Conservation (phyloP, 148 eudicot genomes). For the Arbutus unedo region DNA sequence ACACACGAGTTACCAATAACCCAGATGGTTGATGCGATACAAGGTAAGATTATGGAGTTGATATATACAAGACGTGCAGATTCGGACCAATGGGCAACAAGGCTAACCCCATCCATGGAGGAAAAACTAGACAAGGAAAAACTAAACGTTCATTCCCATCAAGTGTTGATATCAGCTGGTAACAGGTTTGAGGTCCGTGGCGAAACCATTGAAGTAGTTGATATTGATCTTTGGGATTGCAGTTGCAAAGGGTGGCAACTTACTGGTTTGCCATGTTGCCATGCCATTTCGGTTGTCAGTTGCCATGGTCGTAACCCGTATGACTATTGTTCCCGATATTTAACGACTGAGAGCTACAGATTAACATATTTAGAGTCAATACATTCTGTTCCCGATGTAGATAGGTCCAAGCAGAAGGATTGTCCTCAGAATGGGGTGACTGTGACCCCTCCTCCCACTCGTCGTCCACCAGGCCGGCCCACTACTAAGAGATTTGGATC, state of each 20-base stretch:
- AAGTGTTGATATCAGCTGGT: conserved; percentile 48
- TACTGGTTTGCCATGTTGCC: conserved; percentile 87
- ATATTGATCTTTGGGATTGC: conserved; percentile 65
- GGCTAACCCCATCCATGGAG: conserved; percentile 84
- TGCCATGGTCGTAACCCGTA: conserved; percentile 52
- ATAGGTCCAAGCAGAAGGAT: conserved; percentile 37
- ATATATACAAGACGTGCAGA: conserved; percentile 51
- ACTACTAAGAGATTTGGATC: conserved; percentile 51
- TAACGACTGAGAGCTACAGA: conserved; percentile 57
- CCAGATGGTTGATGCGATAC: conserved; percentile 86
- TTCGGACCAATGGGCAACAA: conserved; percentile 59
- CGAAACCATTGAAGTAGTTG: conserved; percentile 65
- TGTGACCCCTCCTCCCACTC: conserved; percentile 89
- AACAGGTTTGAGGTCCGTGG: conserved; percentile 77
- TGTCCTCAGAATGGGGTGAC: conserved; percentile 41
- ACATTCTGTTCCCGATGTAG: conserved; percentile 50
- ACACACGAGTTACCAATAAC: conserved; percentile 89
- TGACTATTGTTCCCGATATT: conserved; percentile 68
- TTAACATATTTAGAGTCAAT: conserved; percentile 65
- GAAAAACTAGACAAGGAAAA: conserved; percentile 68
- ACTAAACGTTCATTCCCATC: conserved; percentile 49
- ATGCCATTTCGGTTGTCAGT: conserved; percentile 63
- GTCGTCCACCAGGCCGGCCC: conserved; percentile 89
- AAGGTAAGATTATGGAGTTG: conserved; percentile 67
- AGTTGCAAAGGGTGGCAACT: conserved; percentile 86